Evolutionary conservation across 176 grass and related monocot species (phyloP).

Genomic region (Triticum timopheevii): DNA sequence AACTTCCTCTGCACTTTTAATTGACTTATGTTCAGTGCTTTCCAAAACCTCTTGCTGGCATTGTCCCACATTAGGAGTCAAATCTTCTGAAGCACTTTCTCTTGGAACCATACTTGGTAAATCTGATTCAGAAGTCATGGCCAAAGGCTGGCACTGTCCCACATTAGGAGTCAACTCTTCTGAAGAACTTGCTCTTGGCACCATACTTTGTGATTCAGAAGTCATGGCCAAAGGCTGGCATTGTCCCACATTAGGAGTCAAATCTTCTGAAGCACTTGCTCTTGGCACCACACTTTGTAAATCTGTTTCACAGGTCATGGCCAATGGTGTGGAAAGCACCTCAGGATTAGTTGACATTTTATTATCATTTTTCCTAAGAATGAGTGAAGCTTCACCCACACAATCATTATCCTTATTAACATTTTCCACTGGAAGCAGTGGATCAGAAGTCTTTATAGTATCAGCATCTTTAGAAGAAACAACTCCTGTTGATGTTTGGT

Average conservation of each 20-base stretch:
- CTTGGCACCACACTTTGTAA: conserved; percentile 36
- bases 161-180: conserved; percentile 39
- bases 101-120: neutral
- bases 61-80: conserved; percentile 26
- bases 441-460: conserved; percentile 24
- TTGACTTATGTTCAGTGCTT: conserved; percentile 15
- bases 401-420: conserved; percentile 40
- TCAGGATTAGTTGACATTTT: conserved; percentile 22
- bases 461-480: conserved; percentile 32
- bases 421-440: conserved; percentile 12
- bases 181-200: conserved; percentile 17
- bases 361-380: conserved; percentile 28
- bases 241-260: conserved; percentile 22
- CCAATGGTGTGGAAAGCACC: conserved; percentile 13
- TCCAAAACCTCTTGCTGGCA: conserved; percentile 32
- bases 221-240: neutral
- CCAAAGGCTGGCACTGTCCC: conserved; percentile 12
- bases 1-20: conserved; percentile 16
- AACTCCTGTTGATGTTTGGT: conserved; percentile 16
- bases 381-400: conserved; percentile 11
- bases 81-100: conserved; percentile 29
- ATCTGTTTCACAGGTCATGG: conserved; percentile 30
- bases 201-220: neutral
- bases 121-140: neutral
- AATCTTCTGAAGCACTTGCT: conserved; percentile 34